Evolutionary conservation across 23 red algal genomes (phyloP), one percentile per base, ranked within the genome.

Genomic region (Agarophyton chilense): DNA sequence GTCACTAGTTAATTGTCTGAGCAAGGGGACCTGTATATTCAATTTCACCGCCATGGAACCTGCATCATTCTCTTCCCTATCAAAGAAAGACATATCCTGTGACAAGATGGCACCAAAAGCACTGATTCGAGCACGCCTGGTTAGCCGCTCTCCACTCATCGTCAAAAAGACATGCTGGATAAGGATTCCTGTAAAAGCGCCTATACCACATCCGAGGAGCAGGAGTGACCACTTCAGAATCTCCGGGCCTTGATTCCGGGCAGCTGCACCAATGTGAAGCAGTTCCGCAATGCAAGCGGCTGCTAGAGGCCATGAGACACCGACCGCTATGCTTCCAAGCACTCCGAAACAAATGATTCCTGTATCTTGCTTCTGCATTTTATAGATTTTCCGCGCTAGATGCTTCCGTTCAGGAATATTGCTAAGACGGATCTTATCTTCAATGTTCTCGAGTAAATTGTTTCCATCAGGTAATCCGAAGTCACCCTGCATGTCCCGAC

Each of bases 61-160:
- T 22, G 79, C 87, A 41, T 61, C 78, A 31, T 91, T 53, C 75
- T 95, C 83, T 76, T 76, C 36, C 16, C 44, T 63, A 39, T 95
- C 92, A 52, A 95, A 95, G 58, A 81, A 95, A 21, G 75, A 62
- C 56, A 95, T 74, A 24, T 95, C 90, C 33, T 93, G 82, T 21
- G 51, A 52, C n/a, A 96, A 50, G 41, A 96, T 68, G 28, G 65
- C 64, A 42, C 67, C 35, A 77, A 96, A 96, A 14, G 88, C 68
- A 17, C 52, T 28, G 12, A 70, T 49, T 13, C 94, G 84, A 44
- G 92, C 52, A 44, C 84, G 63, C 21, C 81, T 60, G 10, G 90
- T 82, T 24, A 96, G 71, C 54, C 74, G 57, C 61, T 96, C 94
- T 45, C 94, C 88, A 31, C 88, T 68, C 46, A 87, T 74, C 14